Base-by-base conservation (phyloP, 2,329 filamentous ascomycete genomes). In the Arthrobotrys pseudoclavata region DNA sequence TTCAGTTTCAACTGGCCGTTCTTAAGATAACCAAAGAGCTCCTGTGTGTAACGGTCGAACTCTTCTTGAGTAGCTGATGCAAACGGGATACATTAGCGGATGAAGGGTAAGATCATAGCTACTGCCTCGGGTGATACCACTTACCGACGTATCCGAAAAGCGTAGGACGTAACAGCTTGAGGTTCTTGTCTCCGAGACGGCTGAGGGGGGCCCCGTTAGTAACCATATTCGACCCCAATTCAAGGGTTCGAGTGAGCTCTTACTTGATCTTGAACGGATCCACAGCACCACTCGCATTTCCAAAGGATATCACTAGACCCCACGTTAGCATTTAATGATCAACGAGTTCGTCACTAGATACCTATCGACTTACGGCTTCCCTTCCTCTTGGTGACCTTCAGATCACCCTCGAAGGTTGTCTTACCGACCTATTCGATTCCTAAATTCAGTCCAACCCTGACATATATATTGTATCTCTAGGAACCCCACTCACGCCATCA, bases 381-480 rank as follows among this genome's bases (percentile, higher is more conserved):
- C 85, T 96, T 96, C 79, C 90, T 84, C 80, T 90, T 91, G 67
- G 95, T 87, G 80, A 89, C 88, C 79, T 94, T 89, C 79, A 97
- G 83, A 81, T 91, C 91, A 20, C 88, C 86, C 80, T 97, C 92
- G 84, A 96, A 97, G 0, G 94, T 97, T 60, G 87, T 87, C 85
- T 93, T 93, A 12, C 94, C 94, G 1, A 97, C 72, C 72, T 76
- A 70, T 48, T 37, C 7, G 4, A 26, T 4, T 18, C 52, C 3
- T 18, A 1, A 10, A 6, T n/a, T 69, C n/a, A 69, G 66, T 45
- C 31, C 22, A 60, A 4, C 10, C 18, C 47, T 10, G 20, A 10
- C 29, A 37, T 0, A 12, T n/a, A 34, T 5, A 18, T 7, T 1
- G 31, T 3, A 29, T 15, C 4, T 37, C 12, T 2, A 31, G 18